Evolutionary conservation across 192 early-diverging fungal genomes (phyloP), one percentile per base, ranked within the genome.

Genomic region (Linnemannia exigua): DNA sequence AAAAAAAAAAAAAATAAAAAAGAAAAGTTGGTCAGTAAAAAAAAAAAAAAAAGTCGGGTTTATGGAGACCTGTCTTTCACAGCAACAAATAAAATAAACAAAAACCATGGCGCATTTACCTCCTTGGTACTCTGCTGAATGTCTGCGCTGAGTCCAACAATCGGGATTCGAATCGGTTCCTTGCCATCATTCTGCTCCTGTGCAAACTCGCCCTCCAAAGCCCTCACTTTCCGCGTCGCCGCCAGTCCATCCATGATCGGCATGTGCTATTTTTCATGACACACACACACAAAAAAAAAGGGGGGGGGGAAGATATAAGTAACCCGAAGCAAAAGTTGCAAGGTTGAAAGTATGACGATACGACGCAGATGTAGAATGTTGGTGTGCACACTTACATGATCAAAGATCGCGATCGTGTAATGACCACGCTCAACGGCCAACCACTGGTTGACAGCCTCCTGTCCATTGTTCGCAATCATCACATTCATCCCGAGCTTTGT

Each of bases 241-340:
- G 78, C 84, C 9, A 86, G 73, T 72, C 84, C 84, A 50, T 86
- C 84, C 84, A 86, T 86, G 51, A 86, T 80, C 17, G 84, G 84
- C 84, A 86, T 86, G 33, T 86, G 84, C 84, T 86, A 85, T 31
- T 51, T 63, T 9, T 14, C 41, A 44, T 44, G 41, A 11, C 12
- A 51, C 47, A n/a, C 22, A 19, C n/a, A 51, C 41, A 28, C 19
- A 66, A 63, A 67, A 66, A 31, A 7, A 52, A 41, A 16, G 35
- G 19, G 16, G 67, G 28, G 31, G 15, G 35, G 19, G 16, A 51
- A 17, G 31, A 68, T 37, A 22, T 51, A 5, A 20, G 20, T 3
- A 16, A 17, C 2, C 2, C 15, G 48, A 17, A 50, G 15, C 17
- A 44, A 44, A 44, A 44, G 9, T n/a, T n/a, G n/a, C n/a, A 9